Percentiles rank a stretch among this genome's conserved stretches.
Conservation (phyloP, 108 stramenopile genomes). For the Nitzschia sp. region DNA sequence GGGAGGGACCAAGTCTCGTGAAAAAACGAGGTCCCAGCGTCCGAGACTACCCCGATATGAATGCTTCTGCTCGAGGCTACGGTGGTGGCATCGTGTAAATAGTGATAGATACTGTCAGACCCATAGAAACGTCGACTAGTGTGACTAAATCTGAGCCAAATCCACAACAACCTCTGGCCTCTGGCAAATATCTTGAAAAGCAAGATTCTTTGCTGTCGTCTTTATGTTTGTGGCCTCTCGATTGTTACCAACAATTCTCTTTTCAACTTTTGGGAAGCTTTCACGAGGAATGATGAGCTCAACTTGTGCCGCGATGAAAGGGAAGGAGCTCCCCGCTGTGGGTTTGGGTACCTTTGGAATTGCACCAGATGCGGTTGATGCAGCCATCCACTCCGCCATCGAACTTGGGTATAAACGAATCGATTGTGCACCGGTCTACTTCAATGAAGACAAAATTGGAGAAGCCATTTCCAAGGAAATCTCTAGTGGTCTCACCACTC, state of each 20-base stretch:
- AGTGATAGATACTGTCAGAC: too few relatives aligned
- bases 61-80: constrained; percentile 71
- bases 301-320: constrained; percentile 4
- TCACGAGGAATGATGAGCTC: background rate
- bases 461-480: constrained; percentile 50
- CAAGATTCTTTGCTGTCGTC: too few relatives aligned
- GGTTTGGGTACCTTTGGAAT: constrained; percentile 44
- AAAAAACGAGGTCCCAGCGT: constrained; percentile 51
- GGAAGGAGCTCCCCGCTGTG: constrained; percentile 12
- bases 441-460: constrained; percentile 71
- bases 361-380: constrained; percentile 15
- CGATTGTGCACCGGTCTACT: constrained; percentile 77
- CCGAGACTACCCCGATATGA: constrained; percentile 69
- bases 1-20: constrained; percentile 67
- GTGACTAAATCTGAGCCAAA: too few relatives aligned
- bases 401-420: constrained; percentile 61
- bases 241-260: background rate
- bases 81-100: constrained; percentile 73
- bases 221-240: background rate
- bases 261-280: background rate
- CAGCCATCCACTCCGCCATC: constrained; percentile 45
- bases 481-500: constrained; percentile 24
- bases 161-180: too few relatives aligned
- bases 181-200: too few relatives aligned
- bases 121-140: too few relatives aligned